phyloP scores from a whole-genome alignment of 2,329 filamentous ascomycete genomes.

The Sordariomycetes sp. region DNA sequence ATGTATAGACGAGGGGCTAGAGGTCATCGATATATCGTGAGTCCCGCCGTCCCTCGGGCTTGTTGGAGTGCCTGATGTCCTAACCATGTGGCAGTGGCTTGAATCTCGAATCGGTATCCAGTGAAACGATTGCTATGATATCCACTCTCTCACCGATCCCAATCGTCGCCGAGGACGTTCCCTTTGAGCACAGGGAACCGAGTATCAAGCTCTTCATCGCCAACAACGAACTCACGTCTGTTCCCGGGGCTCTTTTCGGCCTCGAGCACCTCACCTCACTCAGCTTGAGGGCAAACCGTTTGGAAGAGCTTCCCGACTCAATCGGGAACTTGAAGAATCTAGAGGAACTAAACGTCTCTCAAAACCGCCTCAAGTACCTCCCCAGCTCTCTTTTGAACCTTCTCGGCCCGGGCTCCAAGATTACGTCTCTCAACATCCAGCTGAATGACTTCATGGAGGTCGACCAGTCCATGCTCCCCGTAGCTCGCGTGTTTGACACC shows the following conservation, averaged over 20 bases:
- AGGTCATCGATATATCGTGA: constrained; percentile 49
- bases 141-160: constrained; percentile 40
- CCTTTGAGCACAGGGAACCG: constrained; percentile 45
- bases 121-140: constrained; percentile 43
- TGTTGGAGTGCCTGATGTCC: neutral
- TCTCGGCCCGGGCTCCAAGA: constrained; percentile 26
- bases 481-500: constrained; percentile 4
- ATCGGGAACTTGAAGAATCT: constrained; percentile 46
- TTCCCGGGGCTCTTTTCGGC: constrained; percentile 49
- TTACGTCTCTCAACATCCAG: constrained; percentile 40
- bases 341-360: constrained; percentile 49
- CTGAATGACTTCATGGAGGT: constrained; percentile 50
- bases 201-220: constrained; percentile 48
- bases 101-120: constrained; percentile 37
- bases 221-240: constrained; percentile 38
- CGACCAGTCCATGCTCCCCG: constrained; percentile 7
- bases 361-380: constrained; percentile 46
- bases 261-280: constrained; percentile 49
- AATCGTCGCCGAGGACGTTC: constrained; percentile 38
- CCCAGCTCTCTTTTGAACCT: constrained; percentile 51
- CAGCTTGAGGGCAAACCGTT: constrained; percentile 49
- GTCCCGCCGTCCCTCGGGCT: constrained; percentile 8
- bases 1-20: constrained; percentile 44
- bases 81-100: constrained; percentile 19
- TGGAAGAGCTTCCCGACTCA: constrained; percentile 45